Percentiles rank a stretch among this genome's conserved stretches.
phyloP scores from a whole-genome alignment of 1,284 basidiomycete genomes.

The Puccinia polysora region DNA sequence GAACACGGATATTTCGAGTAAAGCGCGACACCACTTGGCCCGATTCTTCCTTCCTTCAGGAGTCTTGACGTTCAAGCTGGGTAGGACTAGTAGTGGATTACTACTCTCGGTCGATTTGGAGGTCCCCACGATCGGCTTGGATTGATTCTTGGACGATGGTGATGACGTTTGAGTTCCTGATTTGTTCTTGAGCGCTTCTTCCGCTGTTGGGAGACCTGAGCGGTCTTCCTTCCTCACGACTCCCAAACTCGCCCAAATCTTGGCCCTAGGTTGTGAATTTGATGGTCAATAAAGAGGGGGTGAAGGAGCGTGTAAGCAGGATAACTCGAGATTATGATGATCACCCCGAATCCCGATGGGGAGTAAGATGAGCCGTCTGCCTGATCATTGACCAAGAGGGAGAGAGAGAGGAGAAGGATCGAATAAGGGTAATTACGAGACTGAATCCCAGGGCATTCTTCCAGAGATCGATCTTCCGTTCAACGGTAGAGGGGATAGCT shows the following conservation, averaged over 20 bases:
- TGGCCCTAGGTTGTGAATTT: not conserved
- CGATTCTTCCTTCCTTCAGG: slow-evolving; percentile 23
- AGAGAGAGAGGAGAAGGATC: too few species aligned
- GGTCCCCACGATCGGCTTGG: too few species aligned
- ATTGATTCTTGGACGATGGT: too few species aligned
- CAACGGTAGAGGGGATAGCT: slow-evolving; percentile 28
- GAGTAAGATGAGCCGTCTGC: too few species aligned
- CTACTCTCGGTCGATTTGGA: not conserved
- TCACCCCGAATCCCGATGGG: too few species aligned
- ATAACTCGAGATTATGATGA: too few species aligned
- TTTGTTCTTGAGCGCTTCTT: too few species aligned
- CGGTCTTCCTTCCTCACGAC: slow-evolving; percentile 1
- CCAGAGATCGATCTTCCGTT: slow-evolving; percentile 37
- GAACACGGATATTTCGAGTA: slow-evolving; percentile 38
- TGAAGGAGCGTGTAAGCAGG: not conserved
- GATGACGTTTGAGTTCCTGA: too few species aligned
- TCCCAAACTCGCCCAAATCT: slow-evolving; percentile 20
- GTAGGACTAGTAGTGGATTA: slow-evolving; percentile 14
- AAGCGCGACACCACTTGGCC: slow-evolving; percentile 29
- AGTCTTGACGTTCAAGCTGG: slow-evolving; percentile 18
- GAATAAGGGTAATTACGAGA: slow-evolving; percentile 23
- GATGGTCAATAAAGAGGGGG: not conserved
- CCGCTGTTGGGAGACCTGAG: not conserved
- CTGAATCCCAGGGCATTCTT: slow-evolving; percentile 32
- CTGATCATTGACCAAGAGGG: too few species aligned